Evolutionary conservation across 2,329 filamentous ascomycete genomes (phyloP).

Genomic region (Diaporthe citrichinensis): DNA sequence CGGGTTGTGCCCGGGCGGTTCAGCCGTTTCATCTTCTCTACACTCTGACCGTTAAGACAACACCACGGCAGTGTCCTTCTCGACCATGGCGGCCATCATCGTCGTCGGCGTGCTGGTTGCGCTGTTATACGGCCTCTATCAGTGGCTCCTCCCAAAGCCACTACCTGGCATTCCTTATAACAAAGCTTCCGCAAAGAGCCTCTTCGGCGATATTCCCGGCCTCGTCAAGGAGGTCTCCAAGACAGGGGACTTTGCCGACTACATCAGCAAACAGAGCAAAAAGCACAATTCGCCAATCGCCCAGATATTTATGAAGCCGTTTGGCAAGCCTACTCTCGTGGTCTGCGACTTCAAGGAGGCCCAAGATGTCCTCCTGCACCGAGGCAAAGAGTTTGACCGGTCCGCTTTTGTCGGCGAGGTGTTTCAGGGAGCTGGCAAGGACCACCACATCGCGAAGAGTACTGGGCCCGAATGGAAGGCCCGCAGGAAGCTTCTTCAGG

Average conservation of each 20-base stretch:
- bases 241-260: constrained; percentile 40
- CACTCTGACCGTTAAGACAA: not conserved
- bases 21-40: not conserved
- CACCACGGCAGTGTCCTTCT: not conserved
- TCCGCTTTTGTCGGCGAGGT: constrained; percentile 49
- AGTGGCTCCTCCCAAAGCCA: constrained; percentile 46
- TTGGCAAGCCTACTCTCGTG: constrained; percentile 40
- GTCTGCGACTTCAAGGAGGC: constrained; percentile 35
- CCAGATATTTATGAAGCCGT: constrained; percentile 53
- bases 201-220: constrained; percentile 47
- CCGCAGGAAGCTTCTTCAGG: constrained; percentile 52
- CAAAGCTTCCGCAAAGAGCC: constrained; percentile 37
- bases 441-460: constrained; percentile 53
- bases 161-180: constrained; percentile 51
- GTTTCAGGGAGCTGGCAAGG: constrained; percentile 44
- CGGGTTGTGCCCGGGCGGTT: not conserved
- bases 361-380: constrained; percentile 36
- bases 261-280: constrained; percentile 40
- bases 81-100: not conserved
- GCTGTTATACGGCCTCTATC: constrained; percentile 36
- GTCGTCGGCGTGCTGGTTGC: not conserved
- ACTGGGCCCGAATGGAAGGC: constrained; percentile 50
- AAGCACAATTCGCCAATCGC: constrained; percentile 46
- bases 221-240: constrained; percentile 35
- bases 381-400: constrained; percentile 34